A percentile compares a stretch with the other conserved stretches of the same genome.
Conservation (phyloP, 148 eudicot genomes). For the Bassia scoparia region DNA sequence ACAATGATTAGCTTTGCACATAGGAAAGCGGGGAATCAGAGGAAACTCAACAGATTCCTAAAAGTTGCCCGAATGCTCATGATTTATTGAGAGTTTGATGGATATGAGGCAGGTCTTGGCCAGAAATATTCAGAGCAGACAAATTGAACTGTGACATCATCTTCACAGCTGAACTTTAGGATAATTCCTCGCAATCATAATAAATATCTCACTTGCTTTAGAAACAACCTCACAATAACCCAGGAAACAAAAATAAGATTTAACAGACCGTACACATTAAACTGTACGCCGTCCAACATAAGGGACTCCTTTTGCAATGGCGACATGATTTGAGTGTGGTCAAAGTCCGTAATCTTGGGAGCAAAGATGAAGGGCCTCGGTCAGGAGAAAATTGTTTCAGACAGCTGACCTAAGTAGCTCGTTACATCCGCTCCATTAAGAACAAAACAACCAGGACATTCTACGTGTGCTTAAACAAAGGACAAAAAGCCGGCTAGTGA, state of each 20-base stretch:
- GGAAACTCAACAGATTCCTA: conserved; percentile 75
- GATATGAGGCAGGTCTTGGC: conserved; percentile 45
- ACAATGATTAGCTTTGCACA: not conserved
- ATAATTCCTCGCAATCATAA: conserved; percentile 64
- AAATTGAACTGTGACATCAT: conserved; percentile 58
- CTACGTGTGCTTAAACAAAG: too few relatives aligned
- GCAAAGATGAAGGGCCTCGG: conserved; percentile 73
- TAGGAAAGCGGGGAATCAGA: not conserved
- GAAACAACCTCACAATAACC: conserved; percentile 1
- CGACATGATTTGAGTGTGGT: conserved; percentile 42
- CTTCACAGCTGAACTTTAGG: conserved; percentile 60
- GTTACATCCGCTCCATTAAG: conserved; percentile 59
- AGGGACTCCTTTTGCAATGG: conserved; percentile 52
- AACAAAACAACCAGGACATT: conserved; percentile 18
- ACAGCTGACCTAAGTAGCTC: conserved; percentile 57
- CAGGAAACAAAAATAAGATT: conserved; percentile 6
- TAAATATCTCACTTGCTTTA: not conserved
- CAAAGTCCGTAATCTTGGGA: conserved; percentile 56
- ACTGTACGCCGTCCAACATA: conserved; percentile 61
- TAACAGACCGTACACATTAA: not conserved
- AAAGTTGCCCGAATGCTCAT: conserved; percentile 89
- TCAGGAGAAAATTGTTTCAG: conserved; percentile 71
- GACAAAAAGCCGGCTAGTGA: too few relatives aligned
- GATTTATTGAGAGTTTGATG: conserved; percentile 53
- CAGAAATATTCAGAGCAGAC: conserved; percentile 53